Base-by-base conservation (phyloP, 2,329 filamentous ascomycete species). In the Thelonectria discophora region DNA sequence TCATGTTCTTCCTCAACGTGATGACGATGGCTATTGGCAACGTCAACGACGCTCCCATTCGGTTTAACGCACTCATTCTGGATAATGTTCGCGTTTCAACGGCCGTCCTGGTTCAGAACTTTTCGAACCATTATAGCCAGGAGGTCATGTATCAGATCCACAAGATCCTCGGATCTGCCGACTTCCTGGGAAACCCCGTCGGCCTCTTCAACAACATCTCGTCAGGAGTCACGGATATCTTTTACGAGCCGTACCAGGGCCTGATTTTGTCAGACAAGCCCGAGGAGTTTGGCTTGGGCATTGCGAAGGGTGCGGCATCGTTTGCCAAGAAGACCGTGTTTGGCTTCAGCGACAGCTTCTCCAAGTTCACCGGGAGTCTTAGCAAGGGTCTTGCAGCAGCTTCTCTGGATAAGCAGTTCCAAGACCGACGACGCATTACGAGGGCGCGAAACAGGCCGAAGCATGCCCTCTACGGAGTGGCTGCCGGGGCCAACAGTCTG, bases 11-110 rank as follows among this genome's bases (percentile, higher is more conserved):
- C 75, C 89, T 98, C 76, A 98, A 99, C 73, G 92, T 98, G 68
- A 89, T 99, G 82, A 98, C 96, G 1, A 99, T 99, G 95, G 97
- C 95, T 13, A 95, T 99, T 72, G 95, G 95, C 66, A 99, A 99
- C 72, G 93, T 99, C 81, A 99, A 99, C 72, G 96, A 99, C 77
- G 95, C 95, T 7, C 96, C 95, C 0, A 89, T 99, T 55, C 89
- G 93, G 49, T 88, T 99, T 74, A 99, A 98, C 65, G 93, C 95
- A 1, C 82, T 99, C 21, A 91, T 99, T 81, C 81, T 99, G 21
- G 95, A 99, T 77, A 99, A 99, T 71, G 94, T 95, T 46, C 88
- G 95, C 27, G 91, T 99, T 5, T 97, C 95, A 0, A 89, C 93
- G 8, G 88, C 90, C 5, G 88, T 97, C 1, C 83, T 99, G 46